Conservation (phyloP, 208 protist genomes). For the Balamuthia mandrillaris region DNA sequence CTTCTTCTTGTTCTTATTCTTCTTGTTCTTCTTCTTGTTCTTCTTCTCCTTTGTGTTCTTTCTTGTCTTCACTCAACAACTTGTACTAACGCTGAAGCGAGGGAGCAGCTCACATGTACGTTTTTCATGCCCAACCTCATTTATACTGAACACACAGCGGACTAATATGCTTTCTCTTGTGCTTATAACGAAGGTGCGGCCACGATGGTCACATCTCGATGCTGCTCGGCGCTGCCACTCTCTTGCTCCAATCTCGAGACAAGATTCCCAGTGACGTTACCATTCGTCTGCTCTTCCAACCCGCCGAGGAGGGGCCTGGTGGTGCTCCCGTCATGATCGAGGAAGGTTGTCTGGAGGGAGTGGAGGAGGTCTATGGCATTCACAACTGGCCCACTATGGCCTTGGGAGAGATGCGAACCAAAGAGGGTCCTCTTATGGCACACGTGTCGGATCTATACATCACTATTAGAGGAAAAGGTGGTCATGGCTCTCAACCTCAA, state of each 20-base stretch:
- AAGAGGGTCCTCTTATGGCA: slow-evolving; percentile 50
- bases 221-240: slow-evolving; percentile 34
- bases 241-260: neutral
- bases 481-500: slow-evolving; percentile 54
- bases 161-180: no score
- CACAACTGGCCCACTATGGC: slow-evolving; percentile 51
- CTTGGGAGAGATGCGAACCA: slow-evolving; percentile 36
- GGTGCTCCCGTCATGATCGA: slow-evolving; percentile 52
- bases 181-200: no score
- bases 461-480: slow-evolving; percentile 39
- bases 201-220: slow-evolving; percentile 59
- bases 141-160: no score
- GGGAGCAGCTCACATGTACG: slow-evolving; percentile 55
- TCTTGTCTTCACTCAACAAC: no score
- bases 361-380: slow-evolving; percentile 59
- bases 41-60: neutral
- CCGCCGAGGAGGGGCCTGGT: slow-evolving; percentile 51
- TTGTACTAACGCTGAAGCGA: neutral
- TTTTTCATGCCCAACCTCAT: no score
- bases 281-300: slow-evolving; percentile 56
- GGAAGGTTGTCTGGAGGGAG: slow-evolving; percentile 48
- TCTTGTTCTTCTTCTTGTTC: neutral
- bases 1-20: neutral
- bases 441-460: slow-evolving; percentile 45
- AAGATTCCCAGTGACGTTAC: slow-evolving; percentile 28